A percentile compares a stretch with the other conserved stretches of the same genome.
These are phyloP conservation scores for Cutaneotrichosporon sp. DNA, from an alignment of 1,284 basidiomycete genomes.

Conservation along the genomic window DNA sequence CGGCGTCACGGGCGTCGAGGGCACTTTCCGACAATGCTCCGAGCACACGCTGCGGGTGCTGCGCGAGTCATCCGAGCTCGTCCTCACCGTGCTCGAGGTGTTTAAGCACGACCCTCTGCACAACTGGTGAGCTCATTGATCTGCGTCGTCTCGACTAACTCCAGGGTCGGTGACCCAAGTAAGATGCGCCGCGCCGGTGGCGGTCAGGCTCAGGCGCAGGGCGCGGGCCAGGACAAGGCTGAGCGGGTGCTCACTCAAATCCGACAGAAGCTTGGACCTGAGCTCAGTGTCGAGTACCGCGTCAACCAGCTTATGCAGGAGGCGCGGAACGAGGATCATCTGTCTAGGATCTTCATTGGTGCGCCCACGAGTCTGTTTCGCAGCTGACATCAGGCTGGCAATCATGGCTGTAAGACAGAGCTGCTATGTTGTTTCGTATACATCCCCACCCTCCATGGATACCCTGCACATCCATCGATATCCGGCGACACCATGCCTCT, in stretches of 20 bases:
- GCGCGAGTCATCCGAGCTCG: slow-evolving; percentile 76
- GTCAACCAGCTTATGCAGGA: slow-evolving; percentile 91
- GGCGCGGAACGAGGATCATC: slow-evolving; percentile 73
- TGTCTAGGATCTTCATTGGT: slow-evolving; percentile 75
- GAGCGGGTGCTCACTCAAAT: slow-evolving; percentile 82
- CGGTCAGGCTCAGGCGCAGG: slow-evolving; percentile 27
- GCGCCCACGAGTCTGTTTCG: slow-evolving; percentile 14
- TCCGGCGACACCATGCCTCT: neutral
- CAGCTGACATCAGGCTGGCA: slow-evolving; percentile 28
- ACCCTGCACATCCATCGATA: neutral
- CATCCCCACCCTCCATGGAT: slow-evolving; percentile 6
- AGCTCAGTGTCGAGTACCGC: slow-evolving; percentile 84
- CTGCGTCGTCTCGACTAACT: slow-evolving; percentile 25
- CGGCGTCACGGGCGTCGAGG: slow-evolving; percentile 84
- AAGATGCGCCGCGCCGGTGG: slow-evolving; percentile 52
- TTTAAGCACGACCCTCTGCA: slow-evolving; percentile 96
- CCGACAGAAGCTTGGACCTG: slow-evolving; percentile 73
- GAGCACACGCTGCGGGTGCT: slow-evolving; percentile 92
- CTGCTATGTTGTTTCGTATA: neutral
- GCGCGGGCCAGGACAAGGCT: slow-evolving; percentile 72
- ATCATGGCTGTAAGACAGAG: slow-evolving; percentile 23
- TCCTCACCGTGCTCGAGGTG: slow-evolving; percentile 93
- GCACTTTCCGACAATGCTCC: slow-evolving; percentile 90
- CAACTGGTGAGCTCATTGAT: slow-evolving; percentile 66
- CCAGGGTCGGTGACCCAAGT: slow-evolving; percentile 62